These are phyloP conservation scores for Dactylellina cionopaga DNA, from an alignment of 2,329 filamentous ascomycete species.

Conservation along the genomic window DNA sequence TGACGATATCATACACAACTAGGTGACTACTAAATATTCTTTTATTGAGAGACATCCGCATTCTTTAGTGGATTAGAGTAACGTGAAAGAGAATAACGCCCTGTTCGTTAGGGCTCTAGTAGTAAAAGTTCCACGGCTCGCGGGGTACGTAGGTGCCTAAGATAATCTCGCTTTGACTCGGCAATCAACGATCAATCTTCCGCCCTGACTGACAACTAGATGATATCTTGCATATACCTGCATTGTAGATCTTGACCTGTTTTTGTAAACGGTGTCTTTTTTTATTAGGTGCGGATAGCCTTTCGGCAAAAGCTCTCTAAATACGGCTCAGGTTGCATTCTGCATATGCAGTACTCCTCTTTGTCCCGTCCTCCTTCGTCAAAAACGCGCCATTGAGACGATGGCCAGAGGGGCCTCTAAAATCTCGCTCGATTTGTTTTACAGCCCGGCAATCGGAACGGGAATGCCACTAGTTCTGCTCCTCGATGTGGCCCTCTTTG, in stretches of 20 bases:
- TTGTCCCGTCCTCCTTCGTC: neutral
- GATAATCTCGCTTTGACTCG: neutral
- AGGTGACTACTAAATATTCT: too few species aligned
- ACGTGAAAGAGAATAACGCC: too few species aligned
- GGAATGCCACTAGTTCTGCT: neutral
- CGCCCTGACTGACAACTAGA: neutral
- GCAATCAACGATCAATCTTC: neutral
- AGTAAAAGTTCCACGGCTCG: neutral
- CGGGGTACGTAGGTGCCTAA: neutral
- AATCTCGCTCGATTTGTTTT: neutral
- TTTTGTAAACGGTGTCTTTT: neutral
- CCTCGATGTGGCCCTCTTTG: too few species aligned
- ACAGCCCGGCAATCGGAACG: neutral
- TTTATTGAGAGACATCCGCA: too few species aligned
- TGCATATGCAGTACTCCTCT: neutral
- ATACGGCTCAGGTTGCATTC: neutral
- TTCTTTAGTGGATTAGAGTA: too few species aligned
- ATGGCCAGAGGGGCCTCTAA: too few species aligned
- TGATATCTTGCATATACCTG: neutral
- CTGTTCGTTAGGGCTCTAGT: too few species aligned
- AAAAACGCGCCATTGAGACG: too few species aligned
- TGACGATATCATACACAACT: neutral
- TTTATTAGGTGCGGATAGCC: neutral
- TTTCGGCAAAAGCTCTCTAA: neutral
- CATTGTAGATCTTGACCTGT: too few species aligned